These are phyloP conservation scores for Polymyxa betae DNA, from an alignment of 208 protist genomes.

Conservation along the genomic window DNA sequence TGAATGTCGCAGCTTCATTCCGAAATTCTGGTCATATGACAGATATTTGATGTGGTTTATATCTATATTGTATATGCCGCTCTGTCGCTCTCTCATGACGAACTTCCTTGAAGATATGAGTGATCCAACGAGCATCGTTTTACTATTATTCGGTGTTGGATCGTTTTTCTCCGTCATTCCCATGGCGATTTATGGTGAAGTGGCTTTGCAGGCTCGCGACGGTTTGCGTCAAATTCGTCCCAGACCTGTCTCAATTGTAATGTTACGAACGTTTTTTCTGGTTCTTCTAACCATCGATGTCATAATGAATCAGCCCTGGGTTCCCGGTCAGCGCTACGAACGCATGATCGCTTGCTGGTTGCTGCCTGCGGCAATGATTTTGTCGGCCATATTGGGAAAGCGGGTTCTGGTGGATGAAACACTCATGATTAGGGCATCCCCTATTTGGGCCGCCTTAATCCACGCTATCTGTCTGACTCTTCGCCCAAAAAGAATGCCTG, in stretches of 20 bases:
- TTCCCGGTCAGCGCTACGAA: neutral
- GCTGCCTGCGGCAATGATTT: neutral
- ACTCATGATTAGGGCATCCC: neutral
- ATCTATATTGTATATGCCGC: neutral
- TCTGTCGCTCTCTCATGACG: neutral
- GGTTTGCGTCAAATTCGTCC: neutral
- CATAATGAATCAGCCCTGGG: neutral
- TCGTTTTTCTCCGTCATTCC: neutral
- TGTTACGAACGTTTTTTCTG: neutral
- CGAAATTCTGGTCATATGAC: neutral
- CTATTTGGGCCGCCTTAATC: slow-evolving; percentile 34
- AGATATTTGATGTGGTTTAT: neutral
- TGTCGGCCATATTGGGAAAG: neutral
- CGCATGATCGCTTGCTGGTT: neutral
- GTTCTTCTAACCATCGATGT: neutral
- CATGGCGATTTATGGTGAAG: neutral
- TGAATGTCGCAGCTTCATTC: neutral
- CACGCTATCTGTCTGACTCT: too few relatives aligned
- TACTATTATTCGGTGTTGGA: neutral
- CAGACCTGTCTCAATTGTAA: neutral
- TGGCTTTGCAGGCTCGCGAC: slow-evolving; percentile 6
- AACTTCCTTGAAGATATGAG: neutral
- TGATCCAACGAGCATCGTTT: neutral
- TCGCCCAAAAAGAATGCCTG: too few relatives aligned
- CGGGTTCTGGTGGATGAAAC: neutral